These are phyloP conservation scores for Multifurca ochricompacta DNA, from an alignment of 768 basidiomycete species.

Conservation along the genomic window DNA sequence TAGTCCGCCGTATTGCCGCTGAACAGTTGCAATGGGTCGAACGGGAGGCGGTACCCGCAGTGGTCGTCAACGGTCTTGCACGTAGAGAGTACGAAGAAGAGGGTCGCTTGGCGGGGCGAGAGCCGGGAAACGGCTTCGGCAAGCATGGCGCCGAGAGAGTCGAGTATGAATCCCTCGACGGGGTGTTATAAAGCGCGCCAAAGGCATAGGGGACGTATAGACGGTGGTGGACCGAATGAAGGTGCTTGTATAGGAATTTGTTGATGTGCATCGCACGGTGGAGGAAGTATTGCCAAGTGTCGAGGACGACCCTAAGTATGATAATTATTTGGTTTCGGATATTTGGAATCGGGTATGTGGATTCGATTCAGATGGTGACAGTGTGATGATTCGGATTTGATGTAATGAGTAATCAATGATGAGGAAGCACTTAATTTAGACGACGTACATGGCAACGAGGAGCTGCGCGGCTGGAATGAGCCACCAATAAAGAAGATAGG, in stretches of 20 bases:
- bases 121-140: slow-evolving; percentile 65
- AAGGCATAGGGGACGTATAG: slow-evolving; percentile 97
- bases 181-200: slow-evolving; percentile 96
- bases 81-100: slow-evolving; percentile 79
- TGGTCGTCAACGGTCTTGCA: slow-evolving; percentile 95
- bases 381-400: too few species aligned
- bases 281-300: slow-evolving; percentile 97
- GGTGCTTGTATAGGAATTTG: slow-evolving; percentile 81
- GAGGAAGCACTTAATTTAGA: too few species aligned
- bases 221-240: slow-evolving; percentile 93
- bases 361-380: too few species aligned
- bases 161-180: slow-evolving; percentile 86
- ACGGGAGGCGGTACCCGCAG: slow-evolving; percentile 84
- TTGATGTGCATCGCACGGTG: slow-evolving; percentile 90
- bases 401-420: too few species aligned
- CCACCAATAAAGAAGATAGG: slow-evolving; percentile 89
- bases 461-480: slow-evolving; percentile 68
- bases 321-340: neutral
- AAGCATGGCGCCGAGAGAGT: slow-evolving; percentile 70
- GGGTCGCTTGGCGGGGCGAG: slow-evolving; percentile 71
- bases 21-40: slow-evolving; percentile 84
- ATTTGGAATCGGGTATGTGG: neutral
- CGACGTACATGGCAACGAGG: slow-evolving; percentile 74
- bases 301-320: slow-evolving; percentile 70
- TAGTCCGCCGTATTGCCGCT: slow-evolving; percentile 91